phyloP scores from a whole-genome alignment of 2,329 filamentous ascomycete genomes.

The Coniochaeta hoffmannii region DNA sequence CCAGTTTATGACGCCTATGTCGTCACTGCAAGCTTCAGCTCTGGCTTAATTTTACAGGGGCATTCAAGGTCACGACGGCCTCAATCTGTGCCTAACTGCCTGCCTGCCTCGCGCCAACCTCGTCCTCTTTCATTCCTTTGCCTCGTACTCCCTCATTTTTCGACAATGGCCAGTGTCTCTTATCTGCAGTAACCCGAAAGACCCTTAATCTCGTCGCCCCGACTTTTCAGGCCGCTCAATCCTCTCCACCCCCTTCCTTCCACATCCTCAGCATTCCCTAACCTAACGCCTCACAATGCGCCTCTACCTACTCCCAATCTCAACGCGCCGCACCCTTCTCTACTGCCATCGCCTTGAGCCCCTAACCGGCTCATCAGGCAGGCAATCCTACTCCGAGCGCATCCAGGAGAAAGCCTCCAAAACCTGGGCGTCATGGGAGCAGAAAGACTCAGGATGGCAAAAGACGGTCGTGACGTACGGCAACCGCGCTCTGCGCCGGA shows the following conservation, averaged over 20 bases:
- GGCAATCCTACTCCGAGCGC: constrained; percentile 57
- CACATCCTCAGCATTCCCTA: not conserved
- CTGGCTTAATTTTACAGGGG: not conserved
- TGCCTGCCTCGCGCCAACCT: not conserved
- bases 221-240: no score
- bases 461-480: constrained; percentile 79
- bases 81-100: not conserved
- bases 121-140: not conserved
- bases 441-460: constrained; percentile 79
- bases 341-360: constrained; percentile 75
- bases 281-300: constrained; percentile 58
- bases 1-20: not conserved
- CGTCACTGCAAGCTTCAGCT: not conserved
- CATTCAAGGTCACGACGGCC: not conserved
- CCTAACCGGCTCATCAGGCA: constrained; percentile 28
- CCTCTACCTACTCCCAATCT: constrained; percentile 88
- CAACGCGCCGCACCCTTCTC: constrained; percentile 81
- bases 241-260: not conserved
- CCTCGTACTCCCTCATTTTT: not conserved
- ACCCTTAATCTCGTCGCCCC: no score
- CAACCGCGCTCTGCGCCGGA: constrained; percentile 75
- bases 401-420: constrained; percentile 62
- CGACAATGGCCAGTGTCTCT: no score
- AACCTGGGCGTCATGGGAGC: constrained; percentile 84
- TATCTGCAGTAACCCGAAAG: no score